Percentiles rank a stretch among this genome's conserved stretches.
Conservation (phyloP, 805 yeast species). For the Candida suzukii region DNA sequence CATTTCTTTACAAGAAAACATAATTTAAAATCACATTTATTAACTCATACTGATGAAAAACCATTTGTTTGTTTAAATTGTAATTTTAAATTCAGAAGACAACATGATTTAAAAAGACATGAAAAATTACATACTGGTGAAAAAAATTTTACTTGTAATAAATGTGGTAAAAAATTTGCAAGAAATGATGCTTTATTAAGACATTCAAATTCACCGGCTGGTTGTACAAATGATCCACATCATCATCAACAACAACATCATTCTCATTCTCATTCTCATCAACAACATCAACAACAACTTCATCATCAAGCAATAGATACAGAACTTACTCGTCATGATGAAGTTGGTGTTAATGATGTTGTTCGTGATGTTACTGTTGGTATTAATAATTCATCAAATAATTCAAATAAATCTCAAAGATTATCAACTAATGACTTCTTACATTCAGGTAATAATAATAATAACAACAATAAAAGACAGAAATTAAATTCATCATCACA, state of each 20-base stretch:
- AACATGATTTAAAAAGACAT: slow-evolving; percentile 74
- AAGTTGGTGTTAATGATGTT: no score
- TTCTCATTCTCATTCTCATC: not conserved
- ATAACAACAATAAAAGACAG: no score
- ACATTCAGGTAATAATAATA: no score
- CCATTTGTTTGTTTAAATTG: slow-evolving; percentile 63
- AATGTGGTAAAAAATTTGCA: slow-evolving; percentile 61
- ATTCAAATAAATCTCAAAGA: not conserved
- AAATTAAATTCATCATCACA: no score
- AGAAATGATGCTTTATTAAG: slow-evolving; percentile 71
- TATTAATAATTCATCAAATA: no score
- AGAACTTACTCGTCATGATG: no score
- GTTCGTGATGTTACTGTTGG: no score
- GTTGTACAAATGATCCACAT: slow-evolving; percentile 11
- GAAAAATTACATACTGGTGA: slow-evolving; percentile 71
- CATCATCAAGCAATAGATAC: no score
- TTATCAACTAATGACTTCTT: no score
- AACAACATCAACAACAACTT: not conserved
- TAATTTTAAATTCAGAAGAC: slow-evolving; percentile 54
- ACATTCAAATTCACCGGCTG: slow-evolving; percentile 41
- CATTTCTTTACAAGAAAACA: slow-evolving; percentile 67
- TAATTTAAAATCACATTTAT: slow-evolving; percentile 63
- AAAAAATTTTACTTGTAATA: slow-evolving; percentile 54
- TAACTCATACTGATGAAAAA: slow-evolving; percentile 59
- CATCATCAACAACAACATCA: not conserved